These are phyloP conservation scores for Hyaloscypha finlandica DNA, from an alignment of 495 filamentous ascomycete species.

Conservation along the genomic window DNA sequence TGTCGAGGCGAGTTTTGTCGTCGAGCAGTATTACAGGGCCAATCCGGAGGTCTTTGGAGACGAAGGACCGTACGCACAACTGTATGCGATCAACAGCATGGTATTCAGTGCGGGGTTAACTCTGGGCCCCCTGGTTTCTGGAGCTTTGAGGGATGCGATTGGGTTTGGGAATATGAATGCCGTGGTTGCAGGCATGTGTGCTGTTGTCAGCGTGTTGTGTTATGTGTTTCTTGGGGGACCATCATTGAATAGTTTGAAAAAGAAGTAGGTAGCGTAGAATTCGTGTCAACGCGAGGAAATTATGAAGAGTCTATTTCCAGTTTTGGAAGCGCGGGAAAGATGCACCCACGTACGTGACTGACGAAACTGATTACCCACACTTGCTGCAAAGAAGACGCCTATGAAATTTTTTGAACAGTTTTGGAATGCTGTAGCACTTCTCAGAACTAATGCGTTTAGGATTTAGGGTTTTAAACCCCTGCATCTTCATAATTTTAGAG, in stretches of 20 bases:
- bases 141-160: constrained; percentile 47
- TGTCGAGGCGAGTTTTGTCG: constrained; percentile 31
- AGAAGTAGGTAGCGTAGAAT: neutral
- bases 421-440: no score
- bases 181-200: constrained; percentile 47
- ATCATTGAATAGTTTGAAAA: neutral
- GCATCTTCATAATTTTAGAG: no score
- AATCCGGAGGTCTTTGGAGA: constrained; percentile 33
- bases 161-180: constrained; percentile 63
- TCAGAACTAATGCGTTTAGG: no score
- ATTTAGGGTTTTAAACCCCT: no score
- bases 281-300: neutral
- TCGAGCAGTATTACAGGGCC: constrained; percentile 40
- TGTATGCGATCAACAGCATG: constrained; percentile 43
- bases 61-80: constrained; percentile 56
- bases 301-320: neutral
- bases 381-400: no score
- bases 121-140: constrained; percentile 50
- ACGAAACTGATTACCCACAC: no score
- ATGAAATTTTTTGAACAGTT: no score
- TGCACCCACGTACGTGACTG: no score
- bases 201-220: constrained; percentile 45
- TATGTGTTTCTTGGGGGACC: constrained; percentile 50
- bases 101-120: constrained; percentile 53
- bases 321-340: no score